phyloP scores from a whole-genome alignment of 2,329 filamentous ascomycete species.

The Talaromyces sp. region DNA sequence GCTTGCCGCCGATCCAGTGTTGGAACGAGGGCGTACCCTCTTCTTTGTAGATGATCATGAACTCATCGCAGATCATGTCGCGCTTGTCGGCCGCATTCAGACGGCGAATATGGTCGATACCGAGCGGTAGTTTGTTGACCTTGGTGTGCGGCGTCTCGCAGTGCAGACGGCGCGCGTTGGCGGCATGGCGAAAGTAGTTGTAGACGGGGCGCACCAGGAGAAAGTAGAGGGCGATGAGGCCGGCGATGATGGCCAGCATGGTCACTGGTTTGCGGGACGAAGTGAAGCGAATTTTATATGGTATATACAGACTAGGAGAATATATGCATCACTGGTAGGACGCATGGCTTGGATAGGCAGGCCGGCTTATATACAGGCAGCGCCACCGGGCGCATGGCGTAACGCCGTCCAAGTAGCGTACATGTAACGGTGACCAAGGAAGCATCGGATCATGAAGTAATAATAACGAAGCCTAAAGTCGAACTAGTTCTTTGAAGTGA shows the following conservation, averaged over 20 bases:
- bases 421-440: too few relatives aligned
- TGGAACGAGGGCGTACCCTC: not conserved
- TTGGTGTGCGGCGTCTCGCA: not conserved
- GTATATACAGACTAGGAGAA: too few relatives aligned
- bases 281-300: too few relatives aligned
- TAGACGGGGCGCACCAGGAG: constrained; percentile 2
- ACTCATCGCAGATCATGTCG: not conserved
- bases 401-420: not conserved
- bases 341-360: too few relatives aligned
- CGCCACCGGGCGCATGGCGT: not conserved
- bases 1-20: not conserved
- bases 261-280: not conserved
- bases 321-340: too few relatives aligned
- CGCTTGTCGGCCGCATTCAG: not conserved
- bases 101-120: constrained; percentile 6
- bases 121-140: not conserved
- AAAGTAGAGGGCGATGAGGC: not conserved
- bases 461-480: not conserved
- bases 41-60: not conserved
- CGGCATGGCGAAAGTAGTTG: not conserved
- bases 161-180: constrained; percentile 3
- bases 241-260: not conserved
- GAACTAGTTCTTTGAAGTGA: not conserved
- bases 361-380: not conserved
- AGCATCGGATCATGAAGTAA: not conserved